These are phyloP conservation scores for Trichosporon sp. DNA, from an alignment of 1,284 basidiomycete species.

Conservation along the genomic window DNA sequence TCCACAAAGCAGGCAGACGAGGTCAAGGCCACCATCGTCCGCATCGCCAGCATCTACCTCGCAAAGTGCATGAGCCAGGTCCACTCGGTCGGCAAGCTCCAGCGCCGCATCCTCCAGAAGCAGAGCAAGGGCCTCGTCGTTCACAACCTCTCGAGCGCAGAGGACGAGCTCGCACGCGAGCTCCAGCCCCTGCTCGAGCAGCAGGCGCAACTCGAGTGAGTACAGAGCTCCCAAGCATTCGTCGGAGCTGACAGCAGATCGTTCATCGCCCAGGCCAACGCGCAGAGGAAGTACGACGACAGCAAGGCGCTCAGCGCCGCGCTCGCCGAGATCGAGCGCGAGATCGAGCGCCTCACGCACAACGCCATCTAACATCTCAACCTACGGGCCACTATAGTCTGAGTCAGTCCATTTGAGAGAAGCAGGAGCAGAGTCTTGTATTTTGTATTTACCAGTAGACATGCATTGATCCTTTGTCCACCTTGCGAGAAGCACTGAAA, in stretches of 20 bases:
- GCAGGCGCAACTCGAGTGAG: constrained; percentile 71
- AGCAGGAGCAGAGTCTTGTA: constrained; percentile 9
- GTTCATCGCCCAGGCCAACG: constrained; percentile 65
- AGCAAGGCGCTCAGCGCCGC: constrained; percentile 69
- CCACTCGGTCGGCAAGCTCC: neutral
- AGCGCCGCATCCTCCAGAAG: constrained; percentile 1
- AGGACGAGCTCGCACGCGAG: constrained; percentile 61
- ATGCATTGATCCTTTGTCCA: neutral
- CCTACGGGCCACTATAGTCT: no score
- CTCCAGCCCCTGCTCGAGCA: constrained; percentile 85
- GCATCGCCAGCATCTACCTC: neutral
- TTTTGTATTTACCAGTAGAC: constrained; percentile 2
- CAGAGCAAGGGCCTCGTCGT: neutral
- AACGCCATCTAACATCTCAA: no score
- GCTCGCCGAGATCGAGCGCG: constrained; percentile 68
- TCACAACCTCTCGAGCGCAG: neutral
- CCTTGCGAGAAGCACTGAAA: no score
- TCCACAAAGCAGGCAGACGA: neutral
- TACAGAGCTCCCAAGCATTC: neutral
- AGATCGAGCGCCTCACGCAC: constrained; percentile 63
- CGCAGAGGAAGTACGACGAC: constrained; percentile 84
- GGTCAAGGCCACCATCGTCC: neutral
- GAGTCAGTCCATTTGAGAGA: no score
- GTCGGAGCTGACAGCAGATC: constrained; percentile 17
- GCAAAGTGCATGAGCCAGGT: constrained; percentile 1